phyloP scores from a whole-genome alignment of 2,329 filamentous ascomycete species.

The Endocalyx cinctus region DNA sequence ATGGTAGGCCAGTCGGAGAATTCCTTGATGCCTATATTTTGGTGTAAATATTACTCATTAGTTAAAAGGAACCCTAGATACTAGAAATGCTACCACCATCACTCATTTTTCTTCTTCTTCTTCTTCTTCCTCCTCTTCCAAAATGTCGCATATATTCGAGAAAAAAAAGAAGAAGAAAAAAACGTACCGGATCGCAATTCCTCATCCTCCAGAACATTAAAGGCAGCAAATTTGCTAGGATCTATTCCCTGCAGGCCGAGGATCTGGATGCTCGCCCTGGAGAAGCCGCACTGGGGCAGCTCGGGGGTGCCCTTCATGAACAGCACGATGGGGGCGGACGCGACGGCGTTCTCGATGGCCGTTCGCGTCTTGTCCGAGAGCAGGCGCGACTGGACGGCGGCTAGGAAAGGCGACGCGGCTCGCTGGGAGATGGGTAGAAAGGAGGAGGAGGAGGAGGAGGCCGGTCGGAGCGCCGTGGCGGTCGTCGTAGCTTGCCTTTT shows the following conservation, averaged over 20 bases:
- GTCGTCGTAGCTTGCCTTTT: no score
- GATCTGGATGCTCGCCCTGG: conserved; percentile 89
- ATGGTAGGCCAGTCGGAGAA: conserved; percentile 99
- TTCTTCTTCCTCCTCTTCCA: not conserved
- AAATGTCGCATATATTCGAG: conserved; percentile 1
- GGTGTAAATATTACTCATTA: no score
- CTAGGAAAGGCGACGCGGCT: conserved; percentile 23
- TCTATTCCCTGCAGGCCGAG: conserved; percentile 92
- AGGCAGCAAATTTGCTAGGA: conserved; percentile 93
- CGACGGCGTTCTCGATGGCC: conserved; percentile 87
- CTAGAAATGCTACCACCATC: conserved; percentile 1
- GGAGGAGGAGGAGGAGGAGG: no score
- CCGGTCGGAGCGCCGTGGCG: no score
- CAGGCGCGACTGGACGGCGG: conserved; percentile 51
- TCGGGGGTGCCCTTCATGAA: conserved; percentile 99
- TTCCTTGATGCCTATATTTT: conserved; percentile 95
- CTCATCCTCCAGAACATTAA: conserved; percentile 91
- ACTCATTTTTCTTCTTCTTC: not conserved
- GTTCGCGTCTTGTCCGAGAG: conserved; percentile 75
- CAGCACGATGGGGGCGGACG: conserved; percentile 83
- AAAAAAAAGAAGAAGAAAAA: no score
- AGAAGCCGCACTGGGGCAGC: conserved; percentile 94
- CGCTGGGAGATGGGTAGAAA: conserved; percentile 19
- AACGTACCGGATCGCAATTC: conserved; percentile 73
- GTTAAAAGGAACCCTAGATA: not conserved